Base-by-base conservation (phyloP, 768 basidiomycete genomes). In the Lactarius trivialis region DNA sequence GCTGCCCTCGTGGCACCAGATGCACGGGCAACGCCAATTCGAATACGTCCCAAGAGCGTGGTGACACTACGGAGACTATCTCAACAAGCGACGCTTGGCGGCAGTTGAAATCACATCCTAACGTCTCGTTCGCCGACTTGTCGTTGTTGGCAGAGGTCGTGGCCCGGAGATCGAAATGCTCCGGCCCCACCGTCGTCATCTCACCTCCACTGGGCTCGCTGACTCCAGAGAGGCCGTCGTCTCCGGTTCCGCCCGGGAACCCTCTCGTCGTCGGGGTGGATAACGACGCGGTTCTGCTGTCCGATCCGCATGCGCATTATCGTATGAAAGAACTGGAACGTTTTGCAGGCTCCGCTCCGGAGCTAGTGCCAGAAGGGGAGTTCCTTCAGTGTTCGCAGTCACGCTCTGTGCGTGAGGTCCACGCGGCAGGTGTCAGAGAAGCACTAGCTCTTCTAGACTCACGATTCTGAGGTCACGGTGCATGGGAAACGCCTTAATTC, bases 81-180 rank as follows among this genome's bases (percentile, higher is more conserved):
- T 82, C 91, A 21, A 91, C 89, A 60, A 87, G 86, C 70, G 84
- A 86, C 60, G 91, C 91, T 8, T 94, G 92, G 89, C 82, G 82
- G 32, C 85, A 85, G 66, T 78, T 95, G 64, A 93, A 93, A 74
- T 83, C 85, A 12, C 93, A 96, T 73, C 93, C 93, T 2, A 94
- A 93, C 67, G 86, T 90, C 57, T 82, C 85, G 33, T 93, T 93
- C 71, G 83, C 90, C 15, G 91, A 95, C 74, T 77, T 96, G 56
- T 75, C 84, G 2, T 78, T 96, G 57, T 81, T 96, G 49, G 93
- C 93, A 3, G 91, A 92, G 56, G 93, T 96, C 45, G 92, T 95
- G 45, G 86, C 90, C 8, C 88, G 91, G 58, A 80, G 88, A 56
- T 86, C 91, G 48, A 85, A 82, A 71, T 93, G 91, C 70, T 81